Base-by-base conservation (phyloP, 2,329 filamentous ascomycete genomes). In the Aureobasidium sp. region DNA sequence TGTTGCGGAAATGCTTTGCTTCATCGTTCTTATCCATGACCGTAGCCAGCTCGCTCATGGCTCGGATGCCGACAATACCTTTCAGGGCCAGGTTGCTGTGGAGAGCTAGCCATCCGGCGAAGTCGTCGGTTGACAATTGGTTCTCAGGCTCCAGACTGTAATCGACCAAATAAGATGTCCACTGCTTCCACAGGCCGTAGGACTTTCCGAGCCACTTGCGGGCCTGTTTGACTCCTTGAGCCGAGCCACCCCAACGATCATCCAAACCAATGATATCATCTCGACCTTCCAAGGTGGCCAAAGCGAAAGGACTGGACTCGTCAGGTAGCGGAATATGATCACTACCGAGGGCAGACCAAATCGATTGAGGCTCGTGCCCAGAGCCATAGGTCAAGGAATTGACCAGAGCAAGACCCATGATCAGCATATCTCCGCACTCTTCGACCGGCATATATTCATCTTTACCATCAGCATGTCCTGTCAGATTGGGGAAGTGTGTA, bases 71-170 rank as follows among this genome's bases (percentile, higher is more conserved):
- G 61, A 94, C 85, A 66, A 93, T 92, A 47, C 90, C 90, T 74
- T 94, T 94, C 64, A 94, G 79, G 0, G 89, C 90, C 27, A 94
- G 78, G 69, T 94, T 92, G 2, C 89, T 92, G 72, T 93, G 89
- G 65, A 92, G 85, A 5, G 86, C 82, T 25, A 91, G 79, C 72
- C 86, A 86, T 44, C 90, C 90, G 1, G 90, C 89, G 71, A 93
- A 94, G 70, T 94, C 90, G 69, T 94, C 90, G 1, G 90, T 94
- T 25, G 86, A 91, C 16, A 94, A 80, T 73, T 93, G 90, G 65
- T 90, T 85, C 3, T 85, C 83, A 3, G 90, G 90, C 62, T 89
- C 84, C 45, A 93, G 77, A 30, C 87, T 83, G 69, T 86, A 89
- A 36, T 90, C 81, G n/a, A 92, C 83, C 27, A 94, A 78, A 70